Conservation (phyloP, 768 basidiomycete genomes). For the Dacryopinax spathularia region DNA sequence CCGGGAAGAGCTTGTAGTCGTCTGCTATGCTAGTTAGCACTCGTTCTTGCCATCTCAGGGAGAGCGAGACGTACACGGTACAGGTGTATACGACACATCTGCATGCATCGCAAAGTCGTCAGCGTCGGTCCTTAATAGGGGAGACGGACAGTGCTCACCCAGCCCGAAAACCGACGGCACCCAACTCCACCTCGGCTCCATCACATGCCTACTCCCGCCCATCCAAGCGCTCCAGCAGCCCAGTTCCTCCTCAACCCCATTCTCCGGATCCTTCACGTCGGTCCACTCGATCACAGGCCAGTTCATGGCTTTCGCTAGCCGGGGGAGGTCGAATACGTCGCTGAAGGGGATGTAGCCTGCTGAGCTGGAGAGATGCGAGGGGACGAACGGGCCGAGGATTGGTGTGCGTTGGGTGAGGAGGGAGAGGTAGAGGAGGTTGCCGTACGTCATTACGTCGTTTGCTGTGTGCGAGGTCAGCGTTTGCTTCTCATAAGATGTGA, state of each 20-base stretch:
- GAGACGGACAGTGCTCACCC: no score
- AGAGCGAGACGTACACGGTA: not conserved
- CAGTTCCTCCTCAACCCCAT: constrained; percentile 17
- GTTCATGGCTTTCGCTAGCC: constrained; percentile 33
- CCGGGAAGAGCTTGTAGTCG: not conserved
- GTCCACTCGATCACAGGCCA: constrained; percentile 48
- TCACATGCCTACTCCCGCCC: no score
- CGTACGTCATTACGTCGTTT: constrained; percentile 65
- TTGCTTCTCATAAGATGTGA: not conserved
- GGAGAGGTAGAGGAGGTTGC: constrained; percentile 46
- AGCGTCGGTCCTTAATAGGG: no score
- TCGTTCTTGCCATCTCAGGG: not conserved
- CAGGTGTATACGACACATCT: not conserved
- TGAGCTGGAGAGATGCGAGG: constrained; percentile 38
- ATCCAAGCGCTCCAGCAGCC: constrained; percentile 34
- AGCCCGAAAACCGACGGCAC: no score
- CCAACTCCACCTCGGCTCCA: no score
- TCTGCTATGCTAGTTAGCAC: not conserved
- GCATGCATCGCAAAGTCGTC: no score
- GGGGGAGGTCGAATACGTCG: constrained; percentile 45
- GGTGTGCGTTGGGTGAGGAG: constrained; percentile 42
- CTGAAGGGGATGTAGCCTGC: constrained; percentile 40
- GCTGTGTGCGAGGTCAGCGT: constrained; percentile 27
- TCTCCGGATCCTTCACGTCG: constrained; percentile 37
- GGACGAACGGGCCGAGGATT: constrained; percentile 42